These are phyloP conservation scores for Paratinospora sagittata DNA, from an alignment of 164 flowering plant genomes.

Conservation along the genomic window DNA sequence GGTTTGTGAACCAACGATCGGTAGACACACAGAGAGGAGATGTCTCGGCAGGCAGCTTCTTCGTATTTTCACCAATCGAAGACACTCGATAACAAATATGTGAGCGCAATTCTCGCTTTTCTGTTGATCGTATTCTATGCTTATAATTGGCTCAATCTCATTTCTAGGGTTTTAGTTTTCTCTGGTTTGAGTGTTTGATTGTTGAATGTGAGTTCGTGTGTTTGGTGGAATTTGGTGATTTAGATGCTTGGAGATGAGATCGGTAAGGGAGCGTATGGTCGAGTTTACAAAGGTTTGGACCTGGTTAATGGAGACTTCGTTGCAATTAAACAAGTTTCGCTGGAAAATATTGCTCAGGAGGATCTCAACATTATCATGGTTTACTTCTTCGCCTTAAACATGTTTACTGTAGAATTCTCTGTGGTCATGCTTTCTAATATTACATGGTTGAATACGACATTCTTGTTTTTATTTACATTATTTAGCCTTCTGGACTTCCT, in stretches of 20 bases:
- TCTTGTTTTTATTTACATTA: too few species aligned
- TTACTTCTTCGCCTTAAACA: conserved; percentile 9
- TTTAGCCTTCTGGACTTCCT: too few species aligned
- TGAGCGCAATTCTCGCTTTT: conserved; percentile 22
- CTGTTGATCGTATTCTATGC: background rate
- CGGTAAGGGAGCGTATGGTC: conserved; percentile 98
- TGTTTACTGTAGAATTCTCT: too few species aligned
- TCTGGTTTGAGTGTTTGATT: background rate
- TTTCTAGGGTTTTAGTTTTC: conserved; percentile 6
- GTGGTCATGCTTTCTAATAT: too few species aligned
- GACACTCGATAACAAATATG: conserved; percentile 97
- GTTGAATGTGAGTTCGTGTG: conserved; percentile 4
- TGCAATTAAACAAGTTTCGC: conserved; percentile 94
- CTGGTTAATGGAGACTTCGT: conserved; percentile 99
- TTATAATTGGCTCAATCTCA: background rate
- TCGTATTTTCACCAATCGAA: conserved; percentile 78
- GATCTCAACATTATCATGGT: conserved; percentile 98
- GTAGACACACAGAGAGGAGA: conserved; percentile 15
- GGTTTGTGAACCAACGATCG: conserved; percentile 1
- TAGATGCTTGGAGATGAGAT: conserved; percentile 99
- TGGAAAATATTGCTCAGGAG: conserved; percentile 97
- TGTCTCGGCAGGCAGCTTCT: conserved; percentile 71
- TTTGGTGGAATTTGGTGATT: conserved; percentile 9
- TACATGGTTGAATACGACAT: too few species aligned
- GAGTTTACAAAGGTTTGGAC: conserved; percentile 99